phyloP scores from a whole-genome alignment of 1,284 basidiomycete species.

The Retiboletus fuscus region DNA sequence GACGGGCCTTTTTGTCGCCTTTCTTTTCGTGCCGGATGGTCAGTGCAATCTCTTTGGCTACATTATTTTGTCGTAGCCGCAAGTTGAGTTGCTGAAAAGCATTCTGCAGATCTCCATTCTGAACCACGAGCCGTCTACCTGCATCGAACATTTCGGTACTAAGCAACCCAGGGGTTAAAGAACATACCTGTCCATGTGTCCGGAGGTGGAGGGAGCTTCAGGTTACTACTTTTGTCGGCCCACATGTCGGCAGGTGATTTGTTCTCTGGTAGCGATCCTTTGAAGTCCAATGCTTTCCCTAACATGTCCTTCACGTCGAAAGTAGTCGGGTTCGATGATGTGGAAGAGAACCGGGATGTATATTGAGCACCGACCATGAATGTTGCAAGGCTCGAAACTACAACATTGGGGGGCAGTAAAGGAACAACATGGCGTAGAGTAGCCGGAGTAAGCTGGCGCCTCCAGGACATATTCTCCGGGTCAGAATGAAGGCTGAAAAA shows the following conservation, averaged over 20 bases:
- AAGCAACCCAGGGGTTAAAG: background rate
- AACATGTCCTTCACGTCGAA: conserved; percentile 37
- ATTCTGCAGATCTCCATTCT: conserved; percentile 48
- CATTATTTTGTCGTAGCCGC: conserved; percentile 68
- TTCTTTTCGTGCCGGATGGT: conserved; percentile 70
- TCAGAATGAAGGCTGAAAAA: conserved; percentile 25
- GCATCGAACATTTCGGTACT: conserved; percentile 25
- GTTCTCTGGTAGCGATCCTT: conserved; percentile 26
- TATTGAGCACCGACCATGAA: conserved; percentile 24
- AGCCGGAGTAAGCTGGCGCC: conserved; percentile 30
- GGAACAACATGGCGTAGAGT: conserved; percentile 30
- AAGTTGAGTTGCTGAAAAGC: conserved; percentile 63
- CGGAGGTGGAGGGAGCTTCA: conserved; percentile 41
- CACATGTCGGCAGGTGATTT: conserved; percentile 53
- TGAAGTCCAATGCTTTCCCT: conserved; percentile 32
- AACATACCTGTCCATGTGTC: conserved; percentile 47
- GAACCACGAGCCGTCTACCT: conserved; percentile 59
- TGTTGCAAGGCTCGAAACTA: conserved; percentile 10
- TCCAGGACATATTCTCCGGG: conserved; percentile 38
- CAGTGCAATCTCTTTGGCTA: conserved; percentile 62
- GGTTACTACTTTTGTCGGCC: conserved; percentile 46
- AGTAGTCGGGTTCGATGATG: background rate
- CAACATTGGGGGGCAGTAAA: conserved; percentile 2
- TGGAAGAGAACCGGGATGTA: conserved; percentile 21
- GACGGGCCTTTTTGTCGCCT: conserved; percentile 50